Evolutionary conservation across 306 rosid species (phyloP).

Genomic region (Prinsepia uniflora): DNA sequence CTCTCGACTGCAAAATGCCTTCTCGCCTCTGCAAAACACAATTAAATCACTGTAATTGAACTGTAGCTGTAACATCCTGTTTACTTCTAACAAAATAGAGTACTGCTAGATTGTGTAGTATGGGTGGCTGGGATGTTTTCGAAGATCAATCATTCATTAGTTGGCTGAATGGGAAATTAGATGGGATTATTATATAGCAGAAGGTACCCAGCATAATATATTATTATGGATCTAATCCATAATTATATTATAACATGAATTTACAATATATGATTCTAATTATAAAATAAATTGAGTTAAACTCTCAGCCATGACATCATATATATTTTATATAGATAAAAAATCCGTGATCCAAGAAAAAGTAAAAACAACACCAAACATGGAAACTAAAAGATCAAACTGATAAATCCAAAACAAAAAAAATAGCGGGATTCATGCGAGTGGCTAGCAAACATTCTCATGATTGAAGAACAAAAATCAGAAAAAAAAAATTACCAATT

Average conservation of each 20-base stretch:
- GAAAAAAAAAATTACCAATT: neutral
- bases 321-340: neutral
- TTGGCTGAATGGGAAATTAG: neutral
- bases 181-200: neutral
- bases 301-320: neutral
- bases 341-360: neutral
- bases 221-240: neutral
- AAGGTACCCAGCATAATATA: constrained; percentile 2
- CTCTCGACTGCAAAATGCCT: constrained; percentile 89
- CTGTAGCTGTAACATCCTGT: too few relatives aligned
- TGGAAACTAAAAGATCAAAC: neutral
- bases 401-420: neutral
- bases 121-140: too few relatives aligned
- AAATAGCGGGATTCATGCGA: neutral
- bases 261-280: constrained; percentile 4
- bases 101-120: too few relatives aligned
- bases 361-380: neutral
- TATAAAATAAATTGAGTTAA: neutral
- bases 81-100: too few relatives aligned
- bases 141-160: neutral
- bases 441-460: neutral
- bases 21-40: constrained; percentile 68
- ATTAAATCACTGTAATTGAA: neutral
- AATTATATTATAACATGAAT: neutral
- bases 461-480: neutral